Evolutionary conservation across 2,329 filamentous ascomycete species (phyloP).

Genomic region (Fusarium sp.): DNA sequence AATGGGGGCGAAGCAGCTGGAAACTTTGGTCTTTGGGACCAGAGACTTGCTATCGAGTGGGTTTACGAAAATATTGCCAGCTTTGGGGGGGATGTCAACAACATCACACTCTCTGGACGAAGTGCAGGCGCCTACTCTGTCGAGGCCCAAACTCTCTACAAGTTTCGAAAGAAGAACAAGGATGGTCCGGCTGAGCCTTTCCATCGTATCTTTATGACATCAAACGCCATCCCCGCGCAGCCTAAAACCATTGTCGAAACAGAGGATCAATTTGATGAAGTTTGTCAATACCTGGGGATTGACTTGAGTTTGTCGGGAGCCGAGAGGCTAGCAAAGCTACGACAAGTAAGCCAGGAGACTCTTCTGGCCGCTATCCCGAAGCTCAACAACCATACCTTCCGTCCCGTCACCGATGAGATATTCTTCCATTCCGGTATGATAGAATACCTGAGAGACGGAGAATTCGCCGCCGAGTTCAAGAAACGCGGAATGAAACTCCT

Average conservation of each 20-base stretch:
- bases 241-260: constrained; percentile 53
- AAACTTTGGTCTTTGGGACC: constrained; percentile 61
- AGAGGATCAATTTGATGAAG: constrained; percentile 57
- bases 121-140: constrained; percentile 59
- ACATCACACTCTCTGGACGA: constrained; percentile 58
- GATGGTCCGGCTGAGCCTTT: constrained; percentile 40
- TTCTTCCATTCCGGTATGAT: constrained; percentile 55
- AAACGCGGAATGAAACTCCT: constrained; percentile 50
- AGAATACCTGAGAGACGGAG: constrained; percentile 51
- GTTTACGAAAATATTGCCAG: constrained; percentile 58
- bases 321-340: constrained; percentile 50
- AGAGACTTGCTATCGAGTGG: constrained; percentile 64
- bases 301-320: constrained; percentile 21
- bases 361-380: constrained; percentile 51
- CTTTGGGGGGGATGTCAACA: constrained; percentile 59
- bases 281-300: constrained; percentile 52
- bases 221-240: constrained; percentile 59
- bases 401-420: constrained; percentile 56
- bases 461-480: constrained; percentile 54
- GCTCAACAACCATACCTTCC: constrained; percentile 59
- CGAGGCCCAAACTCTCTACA: constrained; percentile 55
- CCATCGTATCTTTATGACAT: constrained; percentile 56
- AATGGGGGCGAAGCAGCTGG: constrained; percentile 40
- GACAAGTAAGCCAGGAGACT: constrained; percentile 46
- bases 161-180: constrained; percentile 43